A percentile compares a stretch with the other conserved stretches of the same genome.
These are phyloP conservation scores for Myxozyma sirexii DNA, from an alignment of 805 yeast species.

Conservation along the genomic window DNA sequence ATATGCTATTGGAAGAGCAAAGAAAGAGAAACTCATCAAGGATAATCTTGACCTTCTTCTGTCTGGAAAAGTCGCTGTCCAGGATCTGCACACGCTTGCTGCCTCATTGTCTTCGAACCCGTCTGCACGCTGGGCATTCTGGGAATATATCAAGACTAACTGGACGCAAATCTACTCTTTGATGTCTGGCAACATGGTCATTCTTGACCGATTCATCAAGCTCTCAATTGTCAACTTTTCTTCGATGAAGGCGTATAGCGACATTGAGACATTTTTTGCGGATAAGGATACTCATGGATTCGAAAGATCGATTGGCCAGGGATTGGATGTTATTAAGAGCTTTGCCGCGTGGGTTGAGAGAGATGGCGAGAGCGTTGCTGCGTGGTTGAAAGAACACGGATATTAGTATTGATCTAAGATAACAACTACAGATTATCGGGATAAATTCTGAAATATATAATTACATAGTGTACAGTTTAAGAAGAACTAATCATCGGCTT, in stretches of 20 bases:
- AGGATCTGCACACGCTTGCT: slow-evolving; percentile 62
- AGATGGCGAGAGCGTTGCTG: slow-evolving; percentile 48
- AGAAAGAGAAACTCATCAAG: slow-evolving; percentile 45
- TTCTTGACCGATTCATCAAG: slow-evolving; percentile 52
- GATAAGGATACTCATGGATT: slow-evolving; percentile 56
- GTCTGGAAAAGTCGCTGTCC: slow-evolving; percentile 48
- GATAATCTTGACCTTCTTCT: slow-evolving; percentile 48
- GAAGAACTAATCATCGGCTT: too few relatives aligned
- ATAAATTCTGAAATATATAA: too few relatives aligned
- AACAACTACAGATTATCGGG: too few relatives aligned
- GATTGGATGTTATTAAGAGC: slow-evolving; percentile 56
- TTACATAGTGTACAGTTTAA: too few relatives aligned
- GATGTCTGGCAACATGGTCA: slow-evolving; percentile 55
- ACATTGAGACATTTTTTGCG: slow-evolving; percentile 50
- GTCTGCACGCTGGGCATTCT: slow-evolving; percentile 48
- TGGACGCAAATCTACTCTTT: slow-evolving; percentile 50
- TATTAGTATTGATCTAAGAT: slow-evolving; percentile 11
- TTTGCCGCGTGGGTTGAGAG: slow-evolving; percentile 55
- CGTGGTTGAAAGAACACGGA: slow-evolving; percentile 47
- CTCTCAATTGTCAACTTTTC: slow-evolving; percentile 45
- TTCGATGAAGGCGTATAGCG: slow-evolving; percentile 44
- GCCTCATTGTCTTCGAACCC: slow-evolving; percentile 52
- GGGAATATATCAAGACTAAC: slow-evolving; percentile 55
- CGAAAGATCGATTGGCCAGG: slow-evolving; percentile 60
- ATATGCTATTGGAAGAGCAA: slow-evolving; percentile 55